Percentiles rank a stretch among this genome's conserved stretches.
These are phyloP conservation scores for Kodamaea neixiangensis DNA, from an alignment of 805 yeast species.

Conservation along the genomic window DNA sequence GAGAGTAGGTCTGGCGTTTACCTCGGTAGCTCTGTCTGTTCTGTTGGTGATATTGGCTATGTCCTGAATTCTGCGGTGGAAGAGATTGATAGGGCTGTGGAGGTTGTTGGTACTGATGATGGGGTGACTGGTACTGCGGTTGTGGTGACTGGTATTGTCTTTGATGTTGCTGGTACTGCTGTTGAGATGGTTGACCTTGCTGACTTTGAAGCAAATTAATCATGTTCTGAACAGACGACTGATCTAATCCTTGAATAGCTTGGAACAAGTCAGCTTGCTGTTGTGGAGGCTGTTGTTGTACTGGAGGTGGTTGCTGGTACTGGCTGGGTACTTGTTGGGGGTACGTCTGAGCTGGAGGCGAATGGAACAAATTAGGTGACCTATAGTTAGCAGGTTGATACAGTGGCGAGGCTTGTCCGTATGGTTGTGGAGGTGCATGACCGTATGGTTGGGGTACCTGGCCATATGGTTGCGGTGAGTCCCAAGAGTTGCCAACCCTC, in stretches of 20 bases:
- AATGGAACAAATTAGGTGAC: constrained; percentile 1
- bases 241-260: constrained; percentile 29
- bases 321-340: neutral
- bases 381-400: neutral
- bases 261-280: constrained; percentile 17
- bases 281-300: constrained; percentile 5
- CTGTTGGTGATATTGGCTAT: neutral
- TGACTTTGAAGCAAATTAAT: constrained; percentile 22
- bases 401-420: neutral
- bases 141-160: constrained; percentile 11
- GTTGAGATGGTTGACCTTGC: constrained; percentile 2
- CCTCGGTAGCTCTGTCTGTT: constrained; percentile 1
- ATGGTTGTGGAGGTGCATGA: neutral
- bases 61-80: neutral
- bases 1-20: constrained; percentile 3
- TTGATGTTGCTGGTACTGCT: constrained; percentile 5
- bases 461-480: neutral
- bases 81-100: constrained; percentile 8
- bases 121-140: neutral
- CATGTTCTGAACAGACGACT: constrained; percentile 35
- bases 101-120: constrained; percentile 3
- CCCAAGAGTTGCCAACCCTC: neutral
- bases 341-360: constrained; percentile 1
- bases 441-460: constrained; percentile 6
- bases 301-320: constrained; percentile 6